phyloP scores from a whole-genome alignment of 768 basidiomycete genomes.

The Lentinus tigrinus region DNA sequence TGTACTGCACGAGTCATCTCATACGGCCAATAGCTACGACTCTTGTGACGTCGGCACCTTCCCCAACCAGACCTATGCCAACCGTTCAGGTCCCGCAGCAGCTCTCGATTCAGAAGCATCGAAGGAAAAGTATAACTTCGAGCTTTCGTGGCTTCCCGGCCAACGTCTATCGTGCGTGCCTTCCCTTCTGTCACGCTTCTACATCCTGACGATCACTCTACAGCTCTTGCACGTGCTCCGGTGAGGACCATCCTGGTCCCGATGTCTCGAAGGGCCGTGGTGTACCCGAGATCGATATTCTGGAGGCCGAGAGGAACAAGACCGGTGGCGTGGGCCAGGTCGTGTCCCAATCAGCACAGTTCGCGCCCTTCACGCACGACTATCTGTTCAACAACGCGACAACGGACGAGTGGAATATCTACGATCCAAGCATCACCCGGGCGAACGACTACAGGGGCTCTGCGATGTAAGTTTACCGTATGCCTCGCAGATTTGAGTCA shows the following conservation, averaged over 20 bases:
- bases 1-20: not conserved
- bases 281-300: slow-evolving; percentile 80
- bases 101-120: slow-evolving; percentile 54
- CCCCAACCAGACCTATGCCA: slow-evolving; percentile 47
- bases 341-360: slow-evolving; percentile 75
- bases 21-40: slow-evolving; percentile 39
- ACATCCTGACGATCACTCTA: not conserved
- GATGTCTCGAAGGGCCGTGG: slow-evolving; percentile 52
- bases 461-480: slow-evolving; percentile 35
- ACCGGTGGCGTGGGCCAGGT: slow-evolving; percentile 41
- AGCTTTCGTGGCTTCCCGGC: slow-evolving; percentile 74
- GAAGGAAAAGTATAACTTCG: slow-evolving; percentile 49
- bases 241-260: slow-evolving; percentile 80
- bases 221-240: slow-evolving; percentile 75
- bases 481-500: slow-evolving; percentile 2
- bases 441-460: slow-evolving; percentile 46
- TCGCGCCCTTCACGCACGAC: slow-evolving; percentile 56
- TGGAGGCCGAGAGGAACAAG: slow-evolving; percentile 75
- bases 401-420: slow-evolving; percentile 32
- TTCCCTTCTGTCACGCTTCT: not conserved
- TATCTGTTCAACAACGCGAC: slow-evolving; percentile 41
- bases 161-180: slow-evolving; percentile 66
- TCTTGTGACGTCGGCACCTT: slow-evolving; percentile 60
- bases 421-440: slow-evolving; percentile 34
- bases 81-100: slow-evolving; percentile 56